Evolutionary conservation across 2,329 filamentous ascomycete species (phyloP), one percentile per base, ranked within the genome.

Genomic region (Cryphonectria radicalis): DNA sequence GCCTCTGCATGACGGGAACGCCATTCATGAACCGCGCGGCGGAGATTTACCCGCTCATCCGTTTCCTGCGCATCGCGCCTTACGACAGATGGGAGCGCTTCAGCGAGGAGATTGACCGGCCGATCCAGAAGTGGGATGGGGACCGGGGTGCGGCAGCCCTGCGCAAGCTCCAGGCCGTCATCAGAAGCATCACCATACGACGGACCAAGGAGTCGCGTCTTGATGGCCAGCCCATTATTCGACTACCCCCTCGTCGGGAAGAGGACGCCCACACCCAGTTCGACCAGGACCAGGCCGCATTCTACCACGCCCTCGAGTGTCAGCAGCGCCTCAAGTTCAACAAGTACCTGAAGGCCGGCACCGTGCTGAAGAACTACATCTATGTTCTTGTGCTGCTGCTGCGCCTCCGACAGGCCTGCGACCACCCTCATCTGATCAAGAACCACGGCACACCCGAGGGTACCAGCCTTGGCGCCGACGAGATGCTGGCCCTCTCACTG

Each of bases 161-260:
- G 62, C 13, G 70, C 19, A 72, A 93, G 72, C 88, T 89, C 5
- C 80, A 70, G 66, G 46, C 64, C 13, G 53, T 97, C 11, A 86
- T 96, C 59, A 93, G 92, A 75, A 91, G 91, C 0, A 89, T 94
- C 64, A 90, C 95, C 80, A 85, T 97, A 66, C 91, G 93, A 35
- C 91, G 94, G 42, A 94, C 90, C 57, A 97, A 97, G 80, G 85
- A 88, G 57, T 93, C 92, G 0, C 82, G 88, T 72, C 90, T 96
- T 66, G 91, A 97, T 77, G 93, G 93, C 4, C 86, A 91, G 74
- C 92, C 92, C 0, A 92, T 94, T 69, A 83, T 93, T 55, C 82
- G 84, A 40, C 83, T 94, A 6, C 91, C 91, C 0, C 84, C 87
- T 13, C 91, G 92, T 75, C 84, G 84, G 4, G 89, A 88, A 5